Evolutionary conservation across 192 early-diverging fungal species (phyloP), one percentile per base, ranked within the genome.

Genomic region (Fimicolochytrium jonesii): DNA sequence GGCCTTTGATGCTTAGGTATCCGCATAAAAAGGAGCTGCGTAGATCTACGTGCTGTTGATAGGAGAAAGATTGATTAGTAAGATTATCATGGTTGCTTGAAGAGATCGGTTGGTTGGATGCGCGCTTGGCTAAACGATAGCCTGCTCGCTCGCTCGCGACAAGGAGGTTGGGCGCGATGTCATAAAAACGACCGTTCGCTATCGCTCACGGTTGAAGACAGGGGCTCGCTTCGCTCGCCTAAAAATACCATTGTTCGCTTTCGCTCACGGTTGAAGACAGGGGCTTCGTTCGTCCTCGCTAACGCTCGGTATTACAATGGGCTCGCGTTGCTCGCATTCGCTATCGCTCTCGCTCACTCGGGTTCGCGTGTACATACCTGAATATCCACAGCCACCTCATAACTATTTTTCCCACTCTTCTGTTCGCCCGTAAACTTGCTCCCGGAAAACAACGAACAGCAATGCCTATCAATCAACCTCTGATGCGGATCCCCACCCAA

Each of bases 1-100:
- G 69, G 6, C 88, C 88, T 49, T 88, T 78, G 46, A 93, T 93
- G 60, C 82, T 81, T n/a, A 93, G 76, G 56, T 90, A 92, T 30
- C 90, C 92, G 62, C 88, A 87, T 15, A 92, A 59, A 34, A 79
- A 87, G 7, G 87, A 90, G 39, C 81, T 77, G 28, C 72, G 59
- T 36, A 91, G 69, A 67, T 93, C 83, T 6, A 92, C 85, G 60
- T 70, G 81, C 80, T 79, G 50, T 10, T 30, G 18, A 25, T 17
- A 5, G 22, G 17, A 0, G 20, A 44, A 3, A 45, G 2, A 20
- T 20, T 18, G 29, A 47, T 47, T n/a, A 47, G 20, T 33, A 29
- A 2, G 18, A 22, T 11, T 20, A 9, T 37, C 36, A 1, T 10
- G 0, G 36, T 32, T n/a, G 2, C 11, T 51, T 39, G 6, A 52